Base-by-base conservation (phyloP, 257 asterid genomes). In the Catharanthus roseus region DNA sequence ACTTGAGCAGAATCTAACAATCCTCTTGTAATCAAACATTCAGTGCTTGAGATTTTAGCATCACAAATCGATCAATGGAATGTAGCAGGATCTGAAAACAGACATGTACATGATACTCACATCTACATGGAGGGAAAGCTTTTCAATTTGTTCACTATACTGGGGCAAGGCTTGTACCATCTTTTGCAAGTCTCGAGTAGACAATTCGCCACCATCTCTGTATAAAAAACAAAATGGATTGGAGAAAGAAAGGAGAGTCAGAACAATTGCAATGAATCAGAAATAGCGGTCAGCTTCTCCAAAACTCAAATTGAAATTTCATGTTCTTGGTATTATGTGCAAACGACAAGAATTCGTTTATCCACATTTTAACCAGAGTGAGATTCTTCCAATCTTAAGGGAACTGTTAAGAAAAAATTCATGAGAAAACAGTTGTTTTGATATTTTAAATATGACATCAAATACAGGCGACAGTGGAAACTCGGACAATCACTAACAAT, bases 91-190 rank as follows among this genome's bases (percentile, higher is more conserved):
- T 26, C 13, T 4, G 38, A 34, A 26, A 6, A 19, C n/a, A 24
- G 71, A 71, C 73, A 64, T 38, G 75, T 73, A 63, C 64, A 71
- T 29, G 80, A 79, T 67, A 95, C 99, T 90, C 84, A 95, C 99
- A 85, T 95, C 99, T 67, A 95, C 97, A 90, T 95, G 99, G 68
- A 95, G 99, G 56, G 99, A 95, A 75, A 95, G 98, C 85, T 91
- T 95, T 81, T 95, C 99, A 58, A 91, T 95, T 82, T 95, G 99
- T 85, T 95, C 98, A 76, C 99, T 91, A 74, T 95, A 95, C 69
- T 95, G 97, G 77, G 99, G 99, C 91, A 95, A 83, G 70, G 99
- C 98, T 80, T 95, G 99, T 78, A 95, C 99, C 97, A 91, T 88
- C 92, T 88, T 91, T 85, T 95, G 98, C 89, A 95, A 85, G 75